Percentiles rank a stretch among this genome's conserved stretches.
These are phyloP conservation scores for Paraurostyla sp. DNA, from an alignment of 73 alveolate genomes.

Conservation along the genomic window DNA sequence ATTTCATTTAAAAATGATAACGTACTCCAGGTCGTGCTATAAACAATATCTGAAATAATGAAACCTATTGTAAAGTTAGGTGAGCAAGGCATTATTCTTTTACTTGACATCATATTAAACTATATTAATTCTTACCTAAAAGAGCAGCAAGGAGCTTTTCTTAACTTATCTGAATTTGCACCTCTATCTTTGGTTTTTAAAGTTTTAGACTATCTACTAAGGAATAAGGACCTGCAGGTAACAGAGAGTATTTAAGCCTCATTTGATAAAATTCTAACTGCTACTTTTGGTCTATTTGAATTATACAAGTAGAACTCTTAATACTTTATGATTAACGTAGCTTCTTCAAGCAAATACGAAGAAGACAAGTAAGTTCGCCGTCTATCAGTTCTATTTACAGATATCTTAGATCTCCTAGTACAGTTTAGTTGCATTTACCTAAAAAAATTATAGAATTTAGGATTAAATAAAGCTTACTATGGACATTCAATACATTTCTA, in stretches of 20 bases:
- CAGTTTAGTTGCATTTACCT: slow-evolving; percentile 36
- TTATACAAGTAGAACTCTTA: slow-evolving; percentile 30
- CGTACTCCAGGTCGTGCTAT: neutral
- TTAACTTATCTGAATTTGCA: slow-evolving; percentile 19
- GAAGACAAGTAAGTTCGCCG: slow-evolving; percentile 40
- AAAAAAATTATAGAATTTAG: neutral
- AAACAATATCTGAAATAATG: neutral
- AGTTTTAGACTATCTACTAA: slow-evolving; percentile 16
- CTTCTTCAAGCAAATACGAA: slow-evolving; percentile 27
- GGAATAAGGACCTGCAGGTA: neutral
- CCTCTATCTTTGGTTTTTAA: slow-evolving; percentile 18
- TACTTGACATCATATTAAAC: neutral
- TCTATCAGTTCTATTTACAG: slow-evolving; percentile 38
- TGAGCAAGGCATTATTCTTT: neutral
- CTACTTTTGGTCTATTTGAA: slow-evolving; percentile 9
- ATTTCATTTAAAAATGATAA: slow-evolving; percentile 36
- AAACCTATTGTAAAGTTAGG: neutral
- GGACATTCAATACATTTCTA: slow-evolving; percentile 6
- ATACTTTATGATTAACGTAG: slow-evolving; percentile 36
- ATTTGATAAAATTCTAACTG: neutral
- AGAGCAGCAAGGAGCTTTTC: neutral
- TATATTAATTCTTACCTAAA: neutral
- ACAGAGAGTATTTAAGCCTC: neutral
- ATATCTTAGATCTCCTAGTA: slow-evolving; percentile 22
- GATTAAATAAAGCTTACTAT: neutral